Conservation (phyloP, 2,329 filamentous ascomycete genomes). For the Sporothrix sp. region DNA sequence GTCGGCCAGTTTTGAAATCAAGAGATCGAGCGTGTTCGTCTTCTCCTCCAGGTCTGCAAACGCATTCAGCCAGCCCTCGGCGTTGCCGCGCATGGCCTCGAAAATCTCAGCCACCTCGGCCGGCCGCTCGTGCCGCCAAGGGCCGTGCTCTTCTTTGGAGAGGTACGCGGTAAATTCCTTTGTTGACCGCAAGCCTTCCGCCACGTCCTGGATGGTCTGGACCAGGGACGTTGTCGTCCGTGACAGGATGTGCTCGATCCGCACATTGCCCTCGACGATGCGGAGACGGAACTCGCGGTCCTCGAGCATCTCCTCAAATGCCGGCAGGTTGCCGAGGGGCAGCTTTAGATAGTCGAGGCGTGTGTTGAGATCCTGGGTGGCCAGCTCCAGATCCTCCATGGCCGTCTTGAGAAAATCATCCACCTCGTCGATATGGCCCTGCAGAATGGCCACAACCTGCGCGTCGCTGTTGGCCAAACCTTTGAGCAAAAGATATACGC, state of each 20-base stretch:
- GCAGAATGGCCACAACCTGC: constrained; percentile 80
- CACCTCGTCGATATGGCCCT: constrained; percentile 86
- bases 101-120: constrained; percentile 60
- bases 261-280: constrained; percentile 78
- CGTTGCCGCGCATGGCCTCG: constrained; percentile 84
- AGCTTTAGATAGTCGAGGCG: constrained; percentile 71
- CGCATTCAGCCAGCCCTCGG: constrained; percentile 79
- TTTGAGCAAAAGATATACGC: constrained; percentile 77
- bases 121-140: constrained; percentile 51
- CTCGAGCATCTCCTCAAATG: constrained; percentile 81
- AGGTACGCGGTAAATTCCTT: constrained; percentile 71
- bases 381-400: constrained; percentile 73
- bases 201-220: constrained; percentile 68
- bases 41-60: constrained; percentile 67
- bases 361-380: constrained; percentile 67
- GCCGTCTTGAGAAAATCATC: constrained; percentile 83
- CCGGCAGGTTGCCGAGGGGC: constrained; percentile 69
- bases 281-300: constrained; percentile 73
- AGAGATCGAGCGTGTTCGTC: constrained; percentile 57
- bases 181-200: constrained; percentile 66
- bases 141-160: constrained; percentile 50
- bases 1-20: constrained; percentile 61
- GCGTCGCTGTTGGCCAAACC: constrained; percentile 79
- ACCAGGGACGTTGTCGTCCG: constrained; percentile 67
- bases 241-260: constrained; percentile 81